Evolutionary conservation across 1,139 yeast species (phyloP).

Genomic region (Geotrichum histeridarum): DNA sequence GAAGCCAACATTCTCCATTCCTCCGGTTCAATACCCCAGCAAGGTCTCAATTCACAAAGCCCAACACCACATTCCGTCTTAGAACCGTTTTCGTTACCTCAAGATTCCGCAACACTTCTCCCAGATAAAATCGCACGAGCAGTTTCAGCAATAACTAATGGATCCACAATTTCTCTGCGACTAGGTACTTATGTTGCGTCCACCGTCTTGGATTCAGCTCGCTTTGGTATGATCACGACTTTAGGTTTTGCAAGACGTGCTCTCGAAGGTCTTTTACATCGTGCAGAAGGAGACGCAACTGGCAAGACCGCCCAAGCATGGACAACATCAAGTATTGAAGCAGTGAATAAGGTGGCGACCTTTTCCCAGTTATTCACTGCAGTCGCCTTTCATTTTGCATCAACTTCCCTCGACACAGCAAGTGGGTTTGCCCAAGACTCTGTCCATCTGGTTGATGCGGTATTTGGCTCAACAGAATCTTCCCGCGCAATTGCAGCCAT

Average conservation of each 20-base stretch:
- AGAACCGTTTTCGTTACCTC: constrained; percentile 15
- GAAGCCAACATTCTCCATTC: too few relatives aligned
- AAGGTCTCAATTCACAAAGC: too few relatives aligned
- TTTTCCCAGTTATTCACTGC: constrained; percentile 34
- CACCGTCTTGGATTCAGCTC: constrained; percentile 29
- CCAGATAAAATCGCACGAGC: constrained; percentile 30
- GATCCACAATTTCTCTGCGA: constrained; percentile 30
- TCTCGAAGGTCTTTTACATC: constrained; percentile 30
- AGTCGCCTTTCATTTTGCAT: constrained; percentile 31
- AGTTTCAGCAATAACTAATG: constrained; percentile 29
- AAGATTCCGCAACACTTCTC: constrained; percentile 26
- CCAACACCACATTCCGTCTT: background rate
- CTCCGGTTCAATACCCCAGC: too few relatives aligned
- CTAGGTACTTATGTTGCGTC: constrained; percentile 31
- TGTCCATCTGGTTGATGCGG: constrained; percentile 33
- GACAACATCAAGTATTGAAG: constrained; percentile 24
- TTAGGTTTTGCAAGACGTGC: constrained; percentile 32
- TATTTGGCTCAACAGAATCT: constrained; percentile 37
- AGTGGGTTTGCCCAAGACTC: constrained; percentile 32
- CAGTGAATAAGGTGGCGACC: constrained; percentile 29
- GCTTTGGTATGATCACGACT: constrained; percentile 31
- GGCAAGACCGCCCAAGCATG: constrained; percentile 22
- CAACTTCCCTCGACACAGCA: constrained; percentile 28
- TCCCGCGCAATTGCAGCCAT: constrained; percentile 34
- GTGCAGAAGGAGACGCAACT: constrained; percentile 31